These are phyloP conservation scores for Wickerhamiella spandovensis DNA, from an alignment of 805 yeast genomes.

Conservation along the genomic window DNA sequence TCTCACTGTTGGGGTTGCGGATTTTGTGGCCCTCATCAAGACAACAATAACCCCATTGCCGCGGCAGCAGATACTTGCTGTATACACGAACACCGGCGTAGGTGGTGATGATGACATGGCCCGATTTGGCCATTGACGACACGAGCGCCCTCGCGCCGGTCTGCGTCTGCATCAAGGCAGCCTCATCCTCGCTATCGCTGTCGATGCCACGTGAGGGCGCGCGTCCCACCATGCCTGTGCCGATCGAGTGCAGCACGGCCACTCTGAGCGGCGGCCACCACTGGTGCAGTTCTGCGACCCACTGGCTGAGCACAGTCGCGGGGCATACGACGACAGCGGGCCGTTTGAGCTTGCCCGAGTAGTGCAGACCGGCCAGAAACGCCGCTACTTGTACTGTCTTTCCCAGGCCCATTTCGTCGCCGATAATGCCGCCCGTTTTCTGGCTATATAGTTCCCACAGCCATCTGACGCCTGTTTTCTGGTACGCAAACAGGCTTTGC, in stretches of 20 bases:
- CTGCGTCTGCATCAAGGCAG: constrained; percentile 20
- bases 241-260: constrained; percentile 80
- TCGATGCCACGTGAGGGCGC: constrained; percentile 16
- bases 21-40: constrained; percentile 96
- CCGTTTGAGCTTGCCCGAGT: constrained; percentile 51
- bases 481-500: constrained; percentile 79
- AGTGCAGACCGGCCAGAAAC: constrained; percentile 80
- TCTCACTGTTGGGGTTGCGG: constrained; percentile 83
- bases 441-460: constrained; percentile 86
- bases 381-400: constrained; percentile 89
- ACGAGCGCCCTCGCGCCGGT: constrained; percentile 36
- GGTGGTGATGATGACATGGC: constrained; percentile 82
- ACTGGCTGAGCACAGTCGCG: constrained; percentile 88
- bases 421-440: constrained; percentile 85
- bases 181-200: constrained; percentile 40
- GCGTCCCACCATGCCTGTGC: constrained; percentile 58
- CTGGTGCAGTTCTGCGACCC: constrained; percentile 91
- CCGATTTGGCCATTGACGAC: constrained; percentile 46
- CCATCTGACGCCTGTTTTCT: constrained; percentile 96
- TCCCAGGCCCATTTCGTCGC: constrained; percentile 98
- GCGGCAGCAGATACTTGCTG: constrained; percentile 45
- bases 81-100: constrained; percentile 75
- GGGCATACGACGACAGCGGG: constrained; percentile 90
- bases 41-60: constrained; percentile 79
- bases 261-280: constrained; percentile 98